phyloP scores from a whole-genome alignment of 2,329 filamentous ascomycete species.

The Ceratocystis huliohia region DNA sequence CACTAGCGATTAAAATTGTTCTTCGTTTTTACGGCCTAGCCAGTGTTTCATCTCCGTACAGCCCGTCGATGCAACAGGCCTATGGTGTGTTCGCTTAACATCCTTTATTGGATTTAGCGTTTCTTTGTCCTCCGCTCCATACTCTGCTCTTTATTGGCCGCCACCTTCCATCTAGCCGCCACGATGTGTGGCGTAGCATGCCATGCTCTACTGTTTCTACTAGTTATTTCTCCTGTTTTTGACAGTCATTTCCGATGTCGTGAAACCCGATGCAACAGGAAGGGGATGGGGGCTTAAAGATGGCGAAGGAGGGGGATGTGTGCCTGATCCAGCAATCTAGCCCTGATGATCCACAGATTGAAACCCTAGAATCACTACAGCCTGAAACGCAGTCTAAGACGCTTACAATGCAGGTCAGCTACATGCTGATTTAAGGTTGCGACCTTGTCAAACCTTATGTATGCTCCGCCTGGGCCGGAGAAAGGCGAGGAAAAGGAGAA shows the following conservation, averaged over 20 bases:
- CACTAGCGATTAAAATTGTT: not conserved
- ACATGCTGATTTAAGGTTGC: not conserved
- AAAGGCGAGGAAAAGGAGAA: too few species aligned
- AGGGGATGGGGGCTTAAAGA: not conserved
- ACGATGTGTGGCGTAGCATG: too few species aligned
- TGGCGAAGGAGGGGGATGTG: not conserved
- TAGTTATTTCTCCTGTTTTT: too few species aligned
- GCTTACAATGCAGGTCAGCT: not conserved
- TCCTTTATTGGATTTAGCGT: too few species aligned
- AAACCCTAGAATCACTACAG: not conserved
- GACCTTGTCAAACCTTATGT: not conserved
- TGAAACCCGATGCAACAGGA: not conserved
- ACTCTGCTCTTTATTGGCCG: too few species aligned
- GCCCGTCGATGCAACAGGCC: too few species aligned
- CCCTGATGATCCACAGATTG: not conserved
- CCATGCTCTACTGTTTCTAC: too few species aligned
- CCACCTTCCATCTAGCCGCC: too few species aligned
- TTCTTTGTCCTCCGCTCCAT: too few species aligned
- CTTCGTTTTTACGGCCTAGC: not conserved
- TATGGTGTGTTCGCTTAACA: too few species aligned
- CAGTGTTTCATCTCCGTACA: not conserved
- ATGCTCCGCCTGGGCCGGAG: not conserved
- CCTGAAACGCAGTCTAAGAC: slow-evolving; percentile 1
- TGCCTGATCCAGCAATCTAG: not conserved
- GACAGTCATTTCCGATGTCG: not conserved